Evolutionary conservation across 2,329 filamentous ascomycete species (phyloP).

Genomic region (Neurospora sp.): DNA sequence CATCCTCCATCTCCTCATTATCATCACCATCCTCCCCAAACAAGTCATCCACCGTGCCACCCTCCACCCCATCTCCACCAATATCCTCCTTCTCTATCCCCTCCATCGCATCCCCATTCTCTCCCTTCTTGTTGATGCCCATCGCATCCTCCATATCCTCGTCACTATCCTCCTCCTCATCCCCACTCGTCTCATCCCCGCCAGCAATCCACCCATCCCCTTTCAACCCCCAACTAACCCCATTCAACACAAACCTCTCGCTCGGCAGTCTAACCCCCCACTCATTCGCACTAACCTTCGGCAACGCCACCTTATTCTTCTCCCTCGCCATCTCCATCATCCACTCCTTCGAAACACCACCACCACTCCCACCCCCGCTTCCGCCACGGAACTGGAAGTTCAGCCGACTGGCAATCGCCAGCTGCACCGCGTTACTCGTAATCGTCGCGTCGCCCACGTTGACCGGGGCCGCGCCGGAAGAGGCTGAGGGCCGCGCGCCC

Average conservation of each 20-base stretch:
- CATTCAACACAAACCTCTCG: slow-evolving; percentile 59
- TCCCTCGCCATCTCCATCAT: slow-evolving; percentile 64
- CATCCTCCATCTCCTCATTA: slow-evolving; percentile 25
- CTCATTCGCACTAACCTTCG: slow-evolving; percentile 51
- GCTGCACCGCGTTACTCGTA: slow-evolving; percentile 54
- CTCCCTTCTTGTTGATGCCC: slow-evolving; percentile 16
- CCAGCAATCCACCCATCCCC: slow-evolving; percentile 44
- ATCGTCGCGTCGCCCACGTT: slow-evolving; percentile 45
- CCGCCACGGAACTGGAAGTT: slow-evolving; percentile 58
- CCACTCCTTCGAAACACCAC: slow-evolving; percentile 61
- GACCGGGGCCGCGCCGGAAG: slow-evolving; percentile 36
- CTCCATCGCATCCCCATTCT: slow-evolving; percentile 32
- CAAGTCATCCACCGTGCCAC: slow-evolving; percentile 39
- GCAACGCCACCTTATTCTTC: slow-evolving; percentile 57
- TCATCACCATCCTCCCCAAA: slow-evolving; percentile 25
- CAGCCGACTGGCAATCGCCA: slow-evolving; percentile 61
- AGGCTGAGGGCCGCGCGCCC: slow-evolving; percentile 39
- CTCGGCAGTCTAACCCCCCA: slow-evolving; percentile 58
- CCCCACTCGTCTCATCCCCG: slow-evolving; percentile 30
- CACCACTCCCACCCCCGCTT: slow-evolving; percentile 32
- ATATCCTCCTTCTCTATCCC: slow-evolving; percentile 44
- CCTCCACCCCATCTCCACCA: slow-evolving; percentile 44
- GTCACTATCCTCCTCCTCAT: slow-evolving; percentile 29
- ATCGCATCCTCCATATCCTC: slow-evolving; percentile 39
- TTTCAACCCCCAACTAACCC: slow-evolving; percentile 52